phyloP scores from a whole-genome alignment of 148 eudicot genomes.

The Hydrangea macrophylla region DNA sequence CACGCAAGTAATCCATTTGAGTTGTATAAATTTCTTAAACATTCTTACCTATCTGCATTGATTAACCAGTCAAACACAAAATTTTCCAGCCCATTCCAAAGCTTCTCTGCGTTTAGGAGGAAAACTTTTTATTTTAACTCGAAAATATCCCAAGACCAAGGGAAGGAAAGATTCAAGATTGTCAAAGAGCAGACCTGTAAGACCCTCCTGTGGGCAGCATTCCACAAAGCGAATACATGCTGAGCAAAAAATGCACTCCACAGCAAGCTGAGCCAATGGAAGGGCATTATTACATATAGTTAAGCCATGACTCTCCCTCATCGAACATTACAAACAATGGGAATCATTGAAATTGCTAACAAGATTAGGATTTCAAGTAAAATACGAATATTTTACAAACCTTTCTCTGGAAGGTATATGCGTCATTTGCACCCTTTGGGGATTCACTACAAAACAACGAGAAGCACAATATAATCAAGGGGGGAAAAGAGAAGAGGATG shows the following conservation, averaged over 20 bases:
- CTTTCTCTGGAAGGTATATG: constrained; percentile 97
- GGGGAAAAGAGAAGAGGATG: background rate
- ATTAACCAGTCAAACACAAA: constrained; percentile 98
- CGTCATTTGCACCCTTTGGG: constrained; percentile 95
- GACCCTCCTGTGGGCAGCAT: constrained; percentile 97
- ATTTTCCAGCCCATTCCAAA: constrained; percentile 97
- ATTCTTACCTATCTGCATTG: constrained; percentile 92
- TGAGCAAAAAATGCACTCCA: constrained; percentile 99
- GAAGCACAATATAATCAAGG: constrained; percentile 2
- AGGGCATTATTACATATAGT: constrained; percentile 5
- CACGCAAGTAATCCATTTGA: background rate
- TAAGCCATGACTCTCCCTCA: background rate
- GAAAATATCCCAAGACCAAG: constrained; percentile 7
- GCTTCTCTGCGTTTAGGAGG: constrained; percentile 65
- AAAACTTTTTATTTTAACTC: constrained; percentile 17
- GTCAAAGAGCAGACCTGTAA: constrained; percentile 64
- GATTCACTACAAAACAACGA: constrained; percentile 68
- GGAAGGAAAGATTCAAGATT: background rate
- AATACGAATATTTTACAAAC: constrained; percentile 34
- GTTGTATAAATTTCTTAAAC: background rate
- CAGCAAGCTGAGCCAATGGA: constrained; percentile 74
- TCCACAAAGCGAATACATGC: constrained; percentile 99
- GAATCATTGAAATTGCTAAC: constrained; percentile 6
- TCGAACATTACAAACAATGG: background rate
- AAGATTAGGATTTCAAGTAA: background rate